Evolutionary conservation across 2,329 filamentous ascomycete genomes (phyloP).

Genomic region (Annulohypoxylon truncatum): DNA sequence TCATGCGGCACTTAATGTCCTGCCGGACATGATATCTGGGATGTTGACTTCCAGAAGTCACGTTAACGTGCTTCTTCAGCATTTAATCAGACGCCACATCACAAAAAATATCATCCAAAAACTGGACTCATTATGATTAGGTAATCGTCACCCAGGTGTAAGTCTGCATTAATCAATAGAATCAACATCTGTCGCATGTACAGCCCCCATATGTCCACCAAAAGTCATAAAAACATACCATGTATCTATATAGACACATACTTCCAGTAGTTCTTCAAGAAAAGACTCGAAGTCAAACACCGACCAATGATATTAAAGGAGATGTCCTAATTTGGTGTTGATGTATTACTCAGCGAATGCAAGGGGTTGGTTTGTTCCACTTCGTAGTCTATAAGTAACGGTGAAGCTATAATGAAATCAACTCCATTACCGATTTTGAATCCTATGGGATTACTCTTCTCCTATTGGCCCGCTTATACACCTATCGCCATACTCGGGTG

Average conservation of each 20-base stretch:
- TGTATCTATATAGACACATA: no score
- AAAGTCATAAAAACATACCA: no score
- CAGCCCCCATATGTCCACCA: no score
- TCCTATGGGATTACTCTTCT: background rate
- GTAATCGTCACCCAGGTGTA: background rate
- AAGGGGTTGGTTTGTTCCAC: background rate
- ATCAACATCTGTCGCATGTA: no score
- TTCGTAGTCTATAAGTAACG: background rate
- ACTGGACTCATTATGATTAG: no score
- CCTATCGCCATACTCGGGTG: background rate
- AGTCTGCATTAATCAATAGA: background rate
- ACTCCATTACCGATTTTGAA: background rate
- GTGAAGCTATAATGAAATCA: background rate
- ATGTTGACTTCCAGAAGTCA: no score
- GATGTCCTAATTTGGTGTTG: constrained; percentile 24
- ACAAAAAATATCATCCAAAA: no score
- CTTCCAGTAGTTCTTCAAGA: no score
- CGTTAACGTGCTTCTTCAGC: no score
- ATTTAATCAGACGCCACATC: no score
- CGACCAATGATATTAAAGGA: constrained; percentile 27
- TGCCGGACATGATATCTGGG: no score
- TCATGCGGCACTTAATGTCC: no score
- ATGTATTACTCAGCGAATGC: background rate
- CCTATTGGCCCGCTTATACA: background rate
- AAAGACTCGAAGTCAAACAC: background rate